Conservation (phyloP, 1,139 yeast species). For the Sugiyamaella japonica region DNA sequence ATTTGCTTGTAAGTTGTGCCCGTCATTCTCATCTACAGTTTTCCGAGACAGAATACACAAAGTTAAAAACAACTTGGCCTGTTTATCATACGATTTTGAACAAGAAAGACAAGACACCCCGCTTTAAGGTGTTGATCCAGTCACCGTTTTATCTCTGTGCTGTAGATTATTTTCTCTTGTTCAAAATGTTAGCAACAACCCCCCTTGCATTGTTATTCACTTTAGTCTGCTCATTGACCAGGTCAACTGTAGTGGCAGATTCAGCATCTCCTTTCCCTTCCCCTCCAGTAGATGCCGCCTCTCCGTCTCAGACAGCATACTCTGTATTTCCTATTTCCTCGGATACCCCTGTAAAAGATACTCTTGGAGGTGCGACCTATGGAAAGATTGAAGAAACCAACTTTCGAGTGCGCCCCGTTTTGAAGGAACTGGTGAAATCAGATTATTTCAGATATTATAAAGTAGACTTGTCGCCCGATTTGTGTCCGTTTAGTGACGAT, state of each 20-base stretch:
- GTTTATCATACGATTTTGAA: not conserved
- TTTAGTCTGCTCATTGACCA: too few relatives aligned
- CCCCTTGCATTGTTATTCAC: not conserved
- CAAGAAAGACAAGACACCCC: not conserved
- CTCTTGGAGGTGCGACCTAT: constrained; percentile 53
- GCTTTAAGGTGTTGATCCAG: not conserved
- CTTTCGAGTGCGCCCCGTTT: constrained; percentile 50
- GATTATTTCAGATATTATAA: constrained; percentile 76
- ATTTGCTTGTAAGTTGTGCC: not conserved
- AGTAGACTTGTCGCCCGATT: constrained; percentile 72
- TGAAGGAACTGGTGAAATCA: constrained; percentile 52
- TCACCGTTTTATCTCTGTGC: too few relatives aligned
- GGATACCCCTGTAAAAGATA: constrained; percentile 36
- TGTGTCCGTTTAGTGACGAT: constrained; percentile 86
- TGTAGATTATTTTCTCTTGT: not conserved
- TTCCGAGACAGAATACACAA: not conserved
- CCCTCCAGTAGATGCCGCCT: constrained; percentile 5
- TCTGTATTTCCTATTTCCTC: constrained; percentile 5
- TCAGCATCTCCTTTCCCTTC: constrained; percentile 15
- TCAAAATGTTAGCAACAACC: not conserved
- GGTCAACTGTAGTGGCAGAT: not conserved
- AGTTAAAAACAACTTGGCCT: not conserved
- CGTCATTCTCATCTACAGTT: not conserved
- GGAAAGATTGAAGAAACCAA: constrained; percentile 55
- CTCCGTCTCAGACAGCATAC: constrained; percentile 17